Evolutionary conservation across 352 stramenopile species (phyloP), one percentile per base, ranked within the genome.

Genomic region (Phytopythium litorale): DNA sequence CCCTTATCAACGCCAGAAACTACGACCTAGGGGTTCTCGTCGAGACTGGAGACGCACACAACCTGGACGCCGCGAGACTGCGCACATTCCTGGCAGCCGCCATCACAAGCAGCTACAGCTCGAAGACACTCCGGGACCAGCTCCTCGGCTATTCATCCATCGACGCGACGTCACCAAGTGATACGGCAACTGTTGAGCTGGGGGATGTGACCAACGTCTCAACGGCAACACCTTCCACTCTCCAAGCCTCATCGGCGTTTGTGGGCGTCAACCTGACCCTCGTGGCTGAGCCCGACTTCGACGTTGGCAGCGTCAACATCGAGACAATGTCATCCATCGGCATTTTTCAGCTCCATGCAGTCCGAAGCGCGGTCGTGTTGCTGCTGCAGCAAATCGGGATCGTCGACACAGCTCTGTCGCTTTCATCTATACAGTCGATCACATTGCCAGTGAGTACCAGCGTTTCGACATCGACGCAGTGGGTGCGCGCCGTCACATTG

Each of bases 301-400:
- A 55, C 4, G 13, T n/a, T 21, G 28, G 28, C 28, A 55, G 7
- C 18, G 21, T 40, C 49, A 38, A 25, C 8, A 37, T 25, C 25
- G 25, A 35, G 8, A 5, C 4, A 3, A 32, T 13, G 32, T 3
- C 49, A 23, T 6, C 25, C 1, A 4, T 23, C 49, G 28, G 33
- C 49, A n/a, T 55, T 40, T 68, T 68, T 28, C 65, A 71, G n/a
- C 50, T 71, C 11, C 56, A 71, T 23, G 28, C 63, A 4, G 28
- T 68, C 32, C 61, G 65, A 4, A 67, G 54, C 33, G 60, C 60
- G 23, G 15, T 71, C 9, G 50, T 58, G 38, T 18, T 71, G 21
- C 49, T 71, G 28, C 56, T 71, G 7, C 65, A 71, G 23, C 65
- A 71, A 55, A 46, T 71, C 55, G 65, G 55, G 18, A 43, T 71